These are phyloP conservation scores for sunflower (Helianthus annuus) DNA, from an alignment of 129 eudicot genomes.

Conservation along the genomic window DNA sequence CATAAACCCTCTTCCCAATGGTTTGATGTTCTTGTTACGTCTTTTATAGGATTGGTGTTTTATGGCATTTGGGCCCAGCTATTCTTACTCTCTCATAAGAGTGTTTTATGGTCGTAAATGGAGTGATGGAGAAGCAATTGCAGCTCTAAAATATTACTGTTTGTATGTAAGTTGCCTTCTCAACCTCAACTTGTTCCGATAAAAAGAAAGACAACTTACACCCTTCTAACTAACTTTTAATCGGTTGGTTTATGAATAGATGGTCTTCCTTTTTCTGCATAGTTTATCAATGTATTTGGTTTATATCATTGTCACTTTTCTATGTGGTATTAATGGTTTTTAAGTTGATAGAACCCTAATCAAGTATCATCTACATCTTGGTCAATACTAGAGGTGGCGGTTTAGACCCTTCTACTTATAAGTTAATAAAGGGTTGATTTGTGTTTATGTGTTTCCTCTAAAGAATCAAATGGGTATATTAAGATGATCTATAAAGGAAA, in stretches of 20 bases:
- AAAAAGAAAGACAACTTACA: constrained; percentile 12
- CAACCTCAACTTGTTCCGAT: not conserved
- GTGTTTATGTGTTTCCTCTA: not conserved
- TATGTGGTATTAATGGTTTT: not conserved
- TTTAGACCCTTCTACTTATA: not conserved
- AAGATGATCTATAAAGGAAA: not conserved
- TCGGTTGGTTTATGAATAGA: not conserved
- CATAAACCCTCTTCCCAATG: not conserved
- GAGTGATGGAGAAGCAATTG: constrained; percentile 98
- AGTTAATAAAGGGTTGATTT: not conserved
- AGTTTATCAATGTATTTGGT: not conserved
- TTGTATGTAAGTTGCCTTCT: constrained; percentile 49
- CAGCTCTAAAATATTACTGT: constrained; percentile 79
- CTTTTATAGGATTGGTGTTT: constrained; percentile 65
- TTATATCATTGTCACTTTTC: not conserved
- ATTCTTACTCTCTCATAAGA: constrained; percentile 88
- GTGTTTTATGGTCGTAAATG: constrained; percentile 86
- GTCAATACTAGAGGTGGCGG: constrained; percentile 1
- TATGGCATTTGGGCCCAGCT: constrained; percentile 97
- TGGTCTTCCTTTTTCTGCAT: constrained; percentile 7
- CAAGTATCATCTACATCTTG: not conserved
- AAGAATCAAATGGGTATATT: not conserved
- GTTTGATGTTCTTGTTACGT: constrained; percentile 17
- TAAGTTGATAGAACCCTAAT: not conserved
- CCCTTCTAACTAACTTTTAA: not conserved